Conservation (phyloP, 1,139 yeast genomes). For the Yamadazyma conglobata region DNA sequence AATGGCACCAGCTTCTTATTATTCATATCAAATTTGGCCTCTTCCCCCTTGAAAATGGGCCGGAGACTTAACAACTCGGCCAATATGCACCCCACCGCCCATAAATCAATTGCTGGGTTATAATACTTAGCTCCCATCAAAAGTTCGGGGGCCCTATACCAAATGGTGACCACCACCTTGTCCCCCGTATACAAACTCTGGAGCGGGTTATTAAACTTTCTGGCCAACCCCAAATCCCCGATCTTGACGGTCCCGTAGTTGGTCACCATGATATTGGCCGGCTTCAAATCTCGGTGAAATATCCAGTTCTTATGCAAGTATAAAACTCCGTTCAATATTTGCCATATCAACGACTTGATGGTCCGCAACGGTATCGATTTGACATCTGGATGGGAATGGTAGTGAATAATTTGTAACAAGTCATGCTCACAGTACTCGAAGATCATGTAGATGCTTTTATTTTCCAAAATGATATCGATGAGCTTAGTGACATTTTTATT, state of each 20-base stretch:
- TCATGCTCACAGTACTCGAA: conserved; percentile 97
- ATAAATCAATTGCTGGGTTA: conserved; percentile 89
- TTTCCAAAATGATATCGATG: conserved; percentile 83
- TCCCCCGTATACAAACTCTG: conserved; percentile 92
- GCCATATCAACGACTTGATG: conserved; percentile 85
- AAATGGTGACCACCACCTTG: conserved; percentile 95
- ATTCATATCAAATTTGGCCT: conserved; percentile 79
- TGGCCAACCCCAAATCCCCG: conserved; percentile 93
- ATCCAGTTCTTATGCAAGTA: conserved; percentile 95
- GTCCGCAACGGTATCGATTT: conserved; percentile 74
- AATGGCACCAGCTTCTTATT: conserved; percentile 90
- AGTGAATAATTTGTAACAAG: conserved; percentile 85
- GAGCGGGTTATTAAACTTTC: conserved; percentile 83
- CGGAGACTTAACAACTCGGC: conserved; percentile 86
- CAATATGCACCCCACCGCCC: conserved; percentile 97
- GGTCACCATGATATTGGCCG: conserved; percentile 97
- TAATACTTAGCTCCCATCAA: conserved; percentile 89
- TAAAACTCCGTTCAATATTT: conserved; percentile 84
- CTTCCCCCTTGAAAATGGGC: conserved; percentile 97
- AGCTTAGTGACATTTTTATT: conserved; percentile 78
- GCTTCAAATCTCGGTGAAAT: conserved; percentile 90
- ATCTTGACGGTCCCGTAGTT: conserved; percentile 86
- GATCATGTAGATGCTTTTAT: conserved; percentile 89
- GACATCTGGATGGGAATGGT: conserved; percentile 85
- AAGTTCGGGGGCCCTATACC: conserved; percentile 97